Evolutionary conservation across 2,329 filamentous ascomycete genomes (phyloP).

Genomic region (Zymoseptoria brevis): DNA sequence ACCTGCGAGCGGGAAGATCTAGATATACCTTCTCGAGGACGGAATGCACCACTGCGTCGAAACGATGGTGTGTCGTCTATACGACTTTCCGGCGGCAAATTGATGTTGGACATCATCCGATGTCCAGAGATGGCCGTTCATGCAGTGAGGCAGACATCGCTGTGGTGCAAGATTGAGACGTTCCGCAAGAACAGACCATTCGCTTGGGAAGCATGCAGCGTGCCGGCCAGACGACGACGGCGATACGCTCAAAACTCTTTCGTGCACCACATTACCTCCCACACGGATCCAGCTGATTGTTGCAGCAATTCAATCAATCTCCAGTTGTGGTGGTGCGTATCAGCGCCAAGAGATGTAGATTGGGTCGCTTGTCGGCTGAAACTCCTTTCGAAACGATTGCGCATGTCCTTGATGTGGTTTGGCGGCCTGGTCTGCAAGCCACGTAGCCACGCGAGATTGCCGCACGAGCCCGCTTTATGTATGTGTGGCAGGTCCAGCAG

Average conservation of each 20-base stretch:
- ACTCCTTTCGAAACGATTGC: not conserved
- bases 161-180: not conserved
- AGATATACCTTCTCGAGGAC: not conserved
- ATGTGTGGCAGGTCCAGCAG: not conserved
- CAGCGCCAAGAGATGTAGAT: not conserved
- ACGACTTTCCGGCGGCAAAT: not conserved
- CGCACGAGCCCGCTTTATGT: not conserved
- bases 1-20: constrained; percentile 4
- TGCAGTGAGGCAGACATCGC: not conserved
- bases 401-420: not conserved
- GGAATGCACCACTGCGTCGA: not conserved
- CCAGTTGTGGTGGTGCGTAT: not conserved
- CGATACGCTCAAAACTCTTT: not conserved
- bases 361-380: not conserved
- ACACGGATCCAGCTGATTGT: not conserved
- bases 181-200: not conserved
- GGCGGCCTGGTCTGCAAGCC: not conserved
- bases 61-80: not conserved
- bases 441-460: not conserved
- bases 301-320: not conserved
- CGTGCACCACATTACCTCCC: not conserved
- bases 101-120: not conserved
- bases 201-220: not conserved
- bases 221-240: not conserved
- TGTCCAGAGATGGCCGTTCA: not conserved